Conservation (phyloP, 371 early-diverging fungal species). For the Saksenaea vasiformis region DNA sequence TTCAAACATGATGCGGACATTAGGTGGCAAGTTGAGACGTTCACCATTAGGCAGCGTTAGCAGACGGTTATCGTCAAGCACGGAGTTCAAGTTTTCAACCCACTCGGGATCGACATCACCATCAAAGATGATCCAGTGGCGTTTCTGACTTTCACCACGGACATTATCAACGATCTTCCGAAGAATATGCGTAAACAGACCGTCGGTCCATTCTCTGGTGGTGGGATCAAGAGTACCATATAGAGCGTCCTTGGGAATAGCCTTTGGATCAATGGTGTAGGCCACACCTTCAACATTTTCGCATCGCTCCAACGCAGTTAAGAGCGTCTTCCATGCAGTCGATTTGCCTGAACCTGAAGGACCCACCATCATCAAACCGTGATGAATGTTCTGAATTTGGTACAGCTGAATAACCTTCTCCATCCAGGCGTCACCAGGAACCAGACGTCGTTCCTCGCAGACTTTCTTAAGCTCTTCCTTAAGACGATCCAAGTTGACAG, state of each 20-base stretch:
- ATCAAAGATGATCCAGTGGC: conserved; percentile 99
- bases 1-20: conserved; percentile 99
- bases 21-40: conserved; percentile 92
- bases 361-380: conserved; percentile 99
- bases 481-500: conserved; percentile 78
- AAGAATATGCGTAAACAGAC: conserved; percentile 95
- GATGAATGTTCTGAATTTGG: conserved; percentile 97
- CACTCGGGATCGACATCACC: conserved; percentile 99
- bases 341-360: conserved; percentile 97
- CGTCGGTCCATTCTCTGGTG: conserved; percentile 99
- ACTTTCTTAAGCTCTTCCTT: conserved; percentile 77
- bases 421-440: conserved; percentile 85
- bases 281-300: conserved; percentile 89
- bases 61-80: conserved; percentile 96
- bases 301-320: conserved; percentile 86
- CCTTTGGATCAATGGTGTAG: conserved; percentile 98
- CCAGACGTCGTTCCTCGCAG: conserved; percentile 77
- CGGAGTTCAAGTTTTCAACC: conserved; percentile 99
- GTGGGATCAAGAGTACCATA: conserved; percentile 96
- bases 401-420: conserved; percentile 97
- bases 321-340: conserved; percentile 87
- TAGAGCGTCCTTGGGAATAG: conserved; percentile 93
- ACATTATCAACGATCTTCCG: conserved; percentile 97
- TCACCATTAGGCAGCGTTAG: conserved; percentile 99
- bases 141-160: conserved; percentile 91